phyloP scores from a whole-genome alignment of 2,329 filamentous ascomycete genomes.

The Cladosporium sp. region DNA sequence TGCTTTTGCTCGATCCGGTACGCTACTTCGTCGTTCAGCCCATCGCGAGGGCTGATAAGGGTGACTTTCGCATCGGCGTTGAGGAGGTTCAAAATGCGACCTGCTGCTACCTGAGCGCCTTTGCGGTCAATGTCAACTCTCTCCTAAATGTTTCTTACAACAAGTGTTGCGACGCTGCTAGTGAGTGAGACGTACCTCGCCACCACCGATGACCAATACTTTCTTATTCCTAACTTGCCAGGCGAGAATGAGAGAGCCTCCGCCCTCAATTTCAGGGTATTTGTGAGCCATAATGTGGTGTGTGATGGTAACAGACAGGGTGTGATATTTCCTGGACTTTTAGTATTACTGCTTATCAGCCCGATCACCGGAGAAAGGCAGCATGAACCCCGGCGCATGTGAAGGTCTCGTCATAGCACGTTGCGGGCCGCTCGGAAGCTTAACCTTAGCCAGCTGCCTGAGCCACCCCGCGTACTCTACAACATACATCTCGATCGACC shows the following conservation, averaged over 20 bases:
- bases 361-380: background rate
- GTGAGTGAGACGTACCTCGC: conserved; percentile 76
- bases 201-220: conserved; percentile 89
- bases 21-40: conserved; percentile 84
- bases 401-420: conserved; percentile 2
- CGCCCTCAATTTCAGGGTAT: conserved; percentile 80
- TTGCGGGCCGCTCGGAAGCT: background rate
- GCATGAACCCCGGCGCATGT: background rate
- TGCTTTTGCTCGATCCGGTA: conserved; percentile 72
- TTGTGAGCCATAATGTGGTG: conserved; percentile 6
- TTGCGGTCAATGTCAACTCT: conserved; percentile 22
- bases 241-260: conserved; percentile 88
- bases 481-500: background rate
- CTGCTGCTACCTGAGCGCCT: conserved; percentile 74
- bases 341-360: conserved; percentile 8
- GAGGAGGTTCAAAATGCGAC: conserved; percentile 88
- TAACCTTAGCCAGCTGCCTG: background rate
- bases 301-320: background rate
- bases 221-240: conserved; percentile 91
- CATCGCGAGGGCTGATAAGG: conserved; percentile 72
- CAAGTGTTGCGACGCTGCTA: background rate
- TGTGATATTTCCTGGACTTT: background rate
- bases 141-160: background rate
- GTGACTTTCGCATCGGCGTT: conserved; percentile 91
- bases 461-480: background rate